These are phyloP conservation scores for Melampsora abietis-canadensis DNA, from an alignment of 1,284 basidiomycete species.

Conservation along the genomic window DNA sequence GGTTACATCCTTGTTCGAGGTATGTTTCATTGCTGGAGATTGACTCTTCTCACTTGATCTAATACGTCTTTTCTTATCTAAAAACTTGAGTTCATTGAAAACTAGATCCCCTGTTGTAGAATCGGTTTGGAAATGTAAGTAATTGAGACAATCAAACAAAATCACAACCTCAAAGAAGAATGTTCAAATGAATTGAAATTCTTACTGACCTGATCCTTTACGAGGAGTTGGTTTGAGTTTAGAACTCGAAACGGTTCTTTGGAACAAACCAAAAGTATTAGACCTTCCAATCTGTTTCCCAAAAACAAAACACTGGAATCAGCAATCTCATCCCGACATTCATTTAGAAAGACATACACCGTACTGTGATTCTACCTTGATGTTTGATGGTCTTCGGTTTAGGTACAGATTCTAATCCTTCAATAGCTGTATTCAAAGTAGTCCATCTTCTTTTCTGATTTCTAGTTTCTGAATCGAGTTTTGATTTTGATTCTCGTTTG, in stretches of 20 bases:
- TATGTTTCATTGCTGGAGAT: background rate
- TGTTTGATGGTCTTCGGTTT: background rate
- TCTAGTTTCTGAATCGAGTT: background rate
- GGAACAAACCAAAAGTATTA: background rate
- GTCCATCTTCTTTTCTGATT: background rate
- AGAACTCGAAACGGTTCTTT: background rate
- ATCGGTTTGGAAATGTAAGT: background rate
- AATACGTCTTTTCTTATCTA: background rate
- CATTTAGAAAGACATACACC: background rate
- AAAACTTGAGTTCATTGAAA: constrained; percentile 1
- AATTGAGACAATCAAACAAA: background rate
- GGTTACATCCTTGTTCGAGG: no score
- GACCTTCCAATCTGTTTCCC: background rate
- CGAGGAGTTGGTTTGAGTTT: background rate
- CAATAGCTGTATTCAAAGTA: background rate
- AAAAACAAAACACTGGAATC: background rate
- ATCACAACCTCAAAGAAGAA: background rate
- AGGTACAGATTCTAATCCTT: background rate
- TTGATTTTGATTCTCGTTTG: background rate
- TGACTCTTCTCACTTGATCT: background rate
- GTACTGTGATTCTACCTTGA: constrained; percentile 6
- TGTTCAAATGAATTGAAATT: background rate
- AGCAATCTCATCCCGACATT: no score
- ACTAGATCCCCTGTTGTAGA: background rate
- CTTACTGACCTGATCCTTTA: constrained; percentile 3